phyloP scores from a whole-genome alignment of 179 eudicot species.

The Patellifolia procumbens region DNA sequence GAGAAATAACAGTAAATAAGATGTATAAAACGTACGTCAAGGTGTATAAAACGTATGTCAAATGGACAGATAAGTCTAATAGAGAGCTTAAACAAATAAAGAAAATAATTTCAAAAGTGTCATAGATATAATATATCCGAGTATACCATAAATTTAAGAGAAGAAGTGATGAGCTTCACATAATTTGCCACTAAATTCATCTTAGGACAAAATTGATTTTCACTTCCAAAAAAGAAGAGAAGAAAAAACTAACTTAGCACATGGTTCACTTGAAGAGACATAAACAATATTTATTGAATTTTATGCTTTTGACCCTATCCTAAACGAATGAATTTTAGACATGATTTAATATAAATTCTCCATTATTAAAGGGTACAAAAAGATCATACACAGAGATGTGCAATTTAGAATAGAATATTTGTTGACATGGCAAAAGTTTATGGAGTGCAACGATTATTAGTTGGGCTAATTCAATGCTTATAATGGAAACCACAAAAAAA shows the following conservation, averaged over 20 bases:
- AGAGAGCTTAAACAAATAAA: no score
- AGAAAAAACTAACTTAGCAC: neutral
- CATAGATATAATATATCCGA: no score
- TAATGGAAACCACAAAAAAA: slow-evolving; percentile 11
- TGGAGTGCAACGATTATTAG: slow-evolving; percentile 14
- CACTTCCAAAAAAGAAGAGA: neutral
- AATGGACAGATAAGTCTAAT: no score
- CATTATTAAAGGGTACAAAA: slow-evolving; percentile 2
- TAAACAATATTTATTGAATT: neutral
- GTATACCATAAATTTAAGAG: no score
- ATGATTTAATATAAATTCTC: neutral
- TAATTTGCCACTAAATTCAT: neutral
- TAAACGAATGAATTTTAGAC: neutral
- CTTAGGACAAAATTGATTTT: neutral
- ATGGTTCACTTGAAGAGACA: neutral
- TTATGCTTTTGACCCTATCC: neutral
- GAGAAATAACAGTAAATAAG: no score
- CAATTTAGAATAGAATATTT: slow-evolving; percentile 3
- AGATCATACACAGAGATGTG: neutral
- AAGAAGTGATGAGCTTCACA: neutral
- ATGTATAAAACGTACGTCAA: no score
- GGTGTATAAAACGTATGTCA: no score
- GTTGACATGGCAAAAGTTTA: slow-evolving; percentile 12
- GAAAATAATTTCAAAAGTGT: no score
- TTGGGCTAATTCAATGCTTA: slow-evolving; percentile 16